These are phyloP conservation scores for Xylaria polymorpha DNA, from an alignment of 2,329 filamentous ascomycete genomes.

Conservation along the genomic window DNA sequence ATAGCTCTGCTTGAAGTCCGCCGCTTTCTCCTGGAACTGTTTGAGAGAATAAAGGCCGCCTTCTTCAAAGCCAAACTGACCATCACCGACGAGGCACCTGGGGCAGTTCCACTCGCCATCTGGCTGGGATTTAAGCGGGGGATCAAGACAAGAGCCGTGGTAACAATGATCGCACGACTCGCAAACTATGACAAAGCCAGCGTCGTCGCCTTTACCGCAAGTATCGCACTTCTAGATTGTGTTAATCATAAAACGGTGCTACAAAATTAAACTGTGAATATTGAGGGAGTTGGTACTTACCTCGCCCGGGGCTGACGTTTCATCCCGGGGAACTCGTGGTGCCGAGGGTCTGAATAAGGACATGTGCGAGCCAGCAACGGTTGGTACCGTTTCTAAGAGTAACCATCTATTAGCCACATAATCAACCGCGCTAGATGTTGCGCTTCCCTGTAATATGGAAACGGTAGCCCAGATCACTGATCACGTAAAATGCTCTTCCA, in stretches of 20 bases:
- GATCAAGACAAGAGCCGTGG: constrained; percentile 89
- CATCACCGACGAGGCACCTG: constrained; percentile 92
- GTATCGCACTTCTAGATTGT: constrained; percentile 78
- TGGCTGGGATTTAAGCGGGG: constrained; percentile 79
- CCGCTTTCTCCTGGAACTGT: constrained; percentile 95
- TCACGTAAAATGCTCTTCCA: not conserved
- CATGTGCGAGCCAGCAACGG: constrained; percentile 97
- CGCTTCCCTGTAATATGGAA: not conserved
- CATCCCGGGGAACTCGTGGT: constrained; percentile 71
- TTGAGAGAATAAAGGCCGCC: constrained; percentile 94
- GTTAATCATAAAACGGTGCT: constrained; percentile 36
- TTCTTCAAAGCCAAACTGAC: constrained; percentile 97
- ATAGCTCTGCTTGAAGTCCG: constrained; percentile 93
- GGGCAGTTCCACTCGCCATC: constrained; percentile 96
- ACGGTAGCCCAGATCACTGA: not conserved
- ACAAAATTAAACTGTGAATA: not conserved
- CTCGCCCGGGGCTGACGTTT: constrained; percentile 59
- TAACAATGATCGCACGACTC: constrained; percentile 92
- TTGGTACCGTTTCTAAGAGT: constrained; percentile 72
- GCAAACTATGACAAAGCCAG: constrained; percentile 78
- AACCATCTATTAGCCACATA: constrained; percentile 33
- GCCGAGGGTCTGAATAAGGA: constrained; percentile 87
- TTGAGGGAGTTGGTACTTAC: constrained; percentile 42
- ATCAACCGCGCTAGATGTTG: not conserved
- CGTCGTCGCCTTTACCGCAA: constrained; percentile 83